A percentile compares a stretch with the other conserved stretches of the same genome.
phyloP scores from a whole-genome alignment of 208 protist genomes.

The Jaenimonas drosophilae region DNA sequence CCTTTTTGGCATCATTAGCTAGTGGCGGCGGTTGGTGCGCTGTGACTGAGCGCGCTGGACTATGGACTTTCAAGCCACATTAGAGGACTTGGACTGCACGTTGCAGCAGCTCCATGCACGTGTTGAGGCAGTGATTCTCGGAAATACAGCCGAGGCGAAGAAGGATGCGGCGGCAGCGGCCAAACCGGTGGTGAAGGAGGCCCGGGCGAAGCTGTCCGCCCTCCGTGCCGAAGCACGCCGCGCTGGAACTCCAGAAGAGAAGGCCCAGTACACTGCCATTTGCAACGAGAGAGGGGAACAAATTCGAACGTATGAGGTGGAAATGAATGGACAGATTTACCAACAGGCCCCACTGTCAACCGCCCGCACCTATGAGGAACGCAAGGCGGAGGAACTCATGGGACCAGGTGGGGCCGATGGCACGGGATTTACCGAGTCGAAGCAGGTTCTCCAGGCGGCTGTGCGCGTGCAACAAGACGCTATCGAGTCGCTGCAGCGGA shows the following conservation, averaged over 20 bases:
- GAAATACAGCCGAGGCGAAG: constrained; percentile 38
- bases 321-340: constrained; percentile 75
- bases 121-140: constrained; percentile 44
- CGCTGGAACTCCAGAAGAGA: constrained; percentile 27
- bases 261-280: constrained; percentile 36
- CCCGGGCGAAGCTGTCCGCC: constrained; percentile 42
- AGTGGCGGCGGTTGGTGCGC: neutral
- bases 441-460: constrained; percentile 59
- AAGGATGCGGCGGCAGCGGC: constrained; percentile 53
- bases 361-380: constrained; percentile 39
- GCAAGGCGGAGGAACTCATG: constrained; percentile 58
- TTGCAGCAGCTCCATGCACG: constrained; percentile 23
- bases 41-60: constrained; percentile 15
- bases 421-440: constrained; percentile 49
- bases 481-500: constrained; percentile 51
- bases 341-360: constrained; percentile 6
- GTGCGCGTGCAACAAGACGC: constrained; percentile 71
- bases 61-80: constrained; percentile 18
- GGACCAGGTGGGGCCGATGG: constrained; percentile 44
- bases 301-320: constrained; percentile 40
- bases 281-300: constrained; percentile 45
- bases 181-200: constrained; percentile 51
- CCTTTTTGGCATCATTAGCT: neutral
- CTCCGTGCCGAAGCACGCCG: constrained; percentile 62
- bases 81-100: constrained; percentile 34